A percentile compares a stretch with the other conserved stretches of the same genome.
These are phyloP conservation scores for Sicyos edulis DNA, from an alignment of 306 rosid species.

Conservation along the genomic window DNA sequence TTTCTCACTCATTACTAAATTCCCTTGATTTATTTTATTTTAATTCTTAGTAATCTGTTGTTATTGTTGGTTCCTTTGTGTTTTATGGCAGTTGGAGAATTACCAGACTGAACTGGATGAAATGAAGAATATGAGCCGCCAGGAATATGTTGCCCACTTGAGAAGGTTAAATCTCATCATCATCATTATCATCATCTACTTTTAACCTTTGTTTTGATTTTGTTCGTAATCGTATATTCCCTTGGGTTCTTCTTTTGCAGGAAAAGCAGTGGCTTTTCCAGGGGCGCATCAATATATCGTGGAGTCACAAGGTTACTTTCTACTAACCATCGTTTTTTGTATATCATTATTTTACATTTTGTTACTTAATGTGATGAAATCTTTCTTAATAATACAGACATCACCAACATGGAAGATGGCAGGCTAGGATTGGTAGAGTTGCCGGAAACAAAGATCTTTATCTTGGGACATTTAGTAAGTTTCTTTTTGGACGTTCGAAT, in stretches of 20 bases:
- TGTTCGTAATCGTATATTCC: constrained; percentile 3
- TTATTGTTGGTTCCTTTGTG: neutral
- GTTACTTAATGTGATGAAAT: neutral
- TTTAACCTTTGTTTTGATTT: neutral
- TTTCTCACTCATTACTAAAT: constrained; percentile 4
- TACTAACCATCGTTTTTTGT: neutral
- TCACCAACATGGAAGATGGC: constrained; percentile 76
- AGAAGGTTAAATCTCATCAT: constrained; percentile 7
- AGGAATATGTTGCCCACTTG: constrained; percentile 26
- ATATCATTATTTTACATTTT: neutral
- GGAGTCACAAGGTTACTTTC: constrained; percentile 21
- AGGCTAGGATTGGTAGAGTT: constrained; percentile 62
- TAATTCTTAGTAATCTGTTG: neutral
- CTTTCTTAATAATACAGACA: constrained; percentile 31
- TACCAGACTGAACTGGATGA: constrained; percentile 24
- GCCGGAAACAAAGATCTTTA: constrained; percentile 70
- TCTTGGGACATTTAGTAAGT: constrained; percentile 65
- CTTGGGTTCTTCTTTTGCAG: neutral
- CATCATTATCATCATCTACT: neutral
- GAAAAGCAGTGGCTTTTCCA: constrained; percentile 28
- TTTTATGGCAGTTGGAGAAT: constrained; percentile 23
- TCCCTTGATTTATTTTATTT: neutral
- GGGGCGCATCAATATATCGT: constrained; percentile 23
- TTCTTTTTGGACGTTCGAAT: neutral
- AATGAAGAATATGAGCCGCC: constrained; percentile 30